Base-by-base conservation (phyloP, 2,329 filamentous ascomycete genomes). In the Colletotrichum chrysophilum region DNA sequence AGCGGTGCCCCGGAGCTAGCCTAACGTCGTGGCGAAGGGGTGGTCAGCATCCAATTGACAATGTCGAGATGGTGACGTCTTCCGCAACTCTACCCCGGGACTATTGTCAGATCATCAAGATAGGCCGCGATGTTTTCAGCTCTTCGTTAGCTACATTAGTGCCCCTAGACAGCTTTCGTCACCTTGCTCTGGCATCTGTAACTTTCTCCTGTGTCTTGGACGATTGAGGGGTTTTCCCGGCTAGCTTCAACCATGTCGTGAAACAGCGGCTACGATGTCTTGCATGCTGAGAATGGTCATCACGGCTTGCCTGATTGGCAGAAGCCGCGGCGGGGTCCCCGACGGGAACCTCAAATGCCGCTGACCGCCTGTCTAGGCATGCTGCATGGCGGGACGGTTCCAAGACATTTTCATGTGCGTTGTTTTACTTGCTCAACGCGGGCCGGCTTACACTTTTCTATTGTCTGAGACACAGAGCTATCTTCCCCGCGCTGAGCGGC, bases 371-470 rank as follows among this genome's bases (percentile, higher is more conserved):
- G 12, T 30, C 10, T 21, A 26, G 66, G 71, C 66, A 58, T 34
- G 34, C 55, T 16, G n/a, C 60, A 64, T 32, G 1, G 26, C 34
- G 43, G 12, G 14, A 62, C 13, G 18, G 18, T 43, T 30, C 32
- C 21, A 58, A 70, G 66, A 70, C 71, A 74, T 70, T 55, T 24
- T 48, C 58, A 58, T 58, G 66, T 74, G 56, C 55, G 56, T 32
- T 43, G 30, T 32, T 13, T 30, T 43, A 18, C 38, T 48, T 12
- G 38, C 38, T 48, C 38, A 48, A 48, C 9, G 3, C 38, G 38
- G 38, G 38, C 38, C 38, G 38, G 18, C 18, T 48, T 48, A 48
- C 38, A 48, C 38, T 43, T 38, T 24, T 4, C 5, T 4, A 2
- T 13, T 43, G 58, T 56, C 24, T 48, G 24, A 74, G 67, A 74